Evolutionary conservation across 345 rosid genomes (phyloP).

Genomic region (Salix udensis): DNA sequence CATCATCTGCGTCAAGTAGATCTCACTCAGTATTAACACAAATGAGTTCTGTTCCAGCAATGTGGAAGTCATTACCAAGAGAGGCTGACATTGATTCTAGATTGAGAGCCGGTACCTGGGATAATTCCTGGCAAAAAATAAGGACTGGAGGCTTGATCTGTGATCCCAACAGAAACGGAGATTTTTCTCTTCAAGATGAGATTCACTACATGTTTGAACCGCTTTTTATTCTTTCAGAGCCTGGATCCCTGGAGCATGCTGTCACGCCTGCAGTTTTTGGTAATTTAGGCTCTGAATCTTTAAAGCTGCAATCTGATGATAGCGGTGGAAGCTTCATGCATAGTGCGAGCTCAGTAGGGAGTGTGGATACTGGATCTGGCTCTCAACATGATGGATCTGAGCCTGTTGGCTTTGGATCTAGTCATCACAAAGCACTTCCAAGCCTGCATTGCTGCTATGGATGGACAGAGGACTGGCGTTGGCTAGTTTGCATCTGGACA

Average conservation of each 20-base stretch:
- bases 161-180: conserved; percentile 80
- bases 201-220: conserved; percentile 85
- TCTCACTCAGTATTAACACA: conserved; percentile 60
- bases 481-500: conserved; percentile 99
- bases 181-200: conserved; percentile 56
- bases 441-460: conserved; percentile 98
- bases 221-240: conserved; percentile 89
- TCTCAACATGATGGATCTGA: conserved; percentile 71
- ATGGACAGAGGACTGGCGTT: conserved; percentile 99
- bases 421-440: conserved; percentile 60
- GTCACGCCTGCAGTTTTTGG: conserved; percentile 53
- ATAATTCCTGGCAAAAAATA: conserved; percentile 77
- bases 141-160: conserved; percentile 76
- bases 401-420: conserved; percentile 45
- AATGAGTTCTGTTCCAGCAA: conserved; percentile 60
- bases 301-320: conserved; percentile 61
- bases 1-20: conserved; percentile 60
- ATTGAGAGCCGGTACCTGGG: conserved; percentile 76
- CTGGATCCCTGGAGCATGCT: conserved; percentile 87
- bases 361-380: conserved; percentile 55
- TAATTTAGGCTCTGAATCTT: conserved; percentile 52
- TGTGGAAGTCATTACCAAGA: conserved; percentile 87
- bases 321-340: conserved; percentile 56
- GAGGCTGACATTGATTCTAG: conserved; percentile 88
- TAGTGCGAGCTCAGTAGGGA: conserved; percentile 52